Percentiles rank a stretch among this genome's conserved stretches.
Conservation (phyloP, 345 rosid species). For the Lepidium africanum region DNA sequence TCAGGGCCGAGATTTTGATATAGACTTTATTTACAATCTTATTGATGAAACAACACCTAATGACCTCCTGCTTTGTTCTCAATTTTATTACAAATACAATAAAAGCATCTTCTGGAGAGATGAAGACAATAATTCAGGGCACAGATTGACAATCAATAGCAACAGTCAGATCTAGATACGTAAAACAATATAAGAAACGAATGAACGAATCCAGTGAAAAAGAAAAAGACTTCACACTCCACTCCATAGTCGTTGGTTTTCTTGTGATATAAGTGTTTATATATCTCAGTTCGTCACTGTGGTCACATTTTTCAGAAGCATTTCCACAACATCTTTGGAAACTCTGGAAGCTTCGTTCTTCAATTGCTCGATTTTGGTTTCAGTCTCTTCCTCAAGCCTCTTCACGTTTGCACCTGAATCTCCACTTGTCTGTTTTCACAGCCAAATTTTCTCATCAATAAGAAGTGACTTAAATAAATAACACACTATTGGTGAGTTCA, state of each 20-base stretch:
- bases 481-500: not conserved
- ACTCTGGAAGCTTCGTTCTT: constrained; percentile 52
- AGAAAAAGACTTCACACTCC: not conserved
- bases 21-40: not conserved
- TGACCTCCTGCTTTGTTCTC: constrained; percentile 2
- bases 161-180: not conserved
- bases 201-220: not conserved
- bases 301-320: constrained; percentile 55
- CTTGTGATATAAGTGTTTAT: not conserved
- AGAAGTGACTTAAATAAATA: not conserved
- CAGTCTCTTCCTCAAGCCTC: constrained; percentile 78
- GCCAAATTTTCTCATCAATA: not conserved
- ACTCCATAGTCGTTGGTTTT: constrained; percentile 3
- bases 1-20: not conserved
- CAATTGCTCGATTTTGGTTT: constrained; percentile 52
- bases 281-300: constrained; percentile 31
- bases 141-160: not conserved
- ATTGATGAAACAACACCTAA: not conserved
- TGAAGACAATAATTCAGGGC: constrained; percentile 1
- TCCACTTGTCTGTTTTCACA: constrained; percentile 59
- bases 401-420: constrained; percentile 86
- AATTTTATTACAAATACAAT: constrained; percentile 10
- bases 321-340: constrained; percentile 47
- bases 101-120: not conserved
- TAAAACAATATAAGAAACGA: not conserved